phyloP scores from a whole-genome alignment of 306 rosid genomes.

The Astragalus membranaceus region DNA sequence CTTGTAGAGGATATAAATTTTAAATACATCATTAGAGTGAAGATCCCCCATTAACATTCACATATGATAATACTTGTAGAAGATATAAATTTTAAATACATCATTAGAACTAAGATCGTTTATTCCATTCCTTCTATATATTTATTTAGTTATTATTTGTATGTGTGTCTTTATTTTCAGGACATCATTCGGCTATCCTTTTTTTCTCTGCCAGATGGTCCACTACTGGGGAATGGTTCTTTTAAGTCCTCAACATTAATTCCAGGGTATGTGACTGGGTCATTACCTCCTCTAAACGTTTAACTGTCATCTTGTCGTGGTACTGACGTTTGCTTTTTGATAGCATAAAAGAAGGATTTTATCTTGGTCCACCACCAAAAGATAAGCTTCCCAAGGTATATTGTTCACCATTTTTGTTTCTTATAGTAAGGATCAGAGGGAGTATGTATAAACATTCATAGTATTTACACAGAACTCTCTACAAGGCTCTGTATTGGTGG shows the following conservation, averaged over 20 bases:
- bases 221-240: constrained; percentile 70
- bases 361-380: constrained; percentile 81
- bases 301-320: not conserved
- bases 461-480: constrained; percentile 49
- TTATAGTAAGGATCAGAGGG: too few relatives aligned
- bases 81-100: not conserved
- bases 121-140: constrained; percentile 14
- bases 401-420: not conserved
- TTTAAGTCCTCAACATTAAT: constrained; percentile 66
- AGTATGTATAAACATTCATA: not conserved
- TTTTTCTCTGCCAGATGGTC: constrained; percentile 91
- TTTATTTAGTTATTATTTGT: constrained; percentile 8
- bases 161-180: constrained; percentile 33
- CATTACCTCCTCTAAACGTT: constrained; percentile 22
- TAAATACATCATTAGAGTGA: not conserved
- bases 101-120: not conserved
- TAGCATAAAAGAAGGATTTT: constrained; percentile 85
- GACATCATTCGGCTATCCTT: constrained; percentile 63
- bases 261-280: constrained; percentile 65
- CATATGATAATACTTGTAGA: not conserved
- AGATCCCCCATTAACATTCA: not conserved
- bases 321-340: constrained; percentile 29
- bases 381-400: constrained; percentile 87
- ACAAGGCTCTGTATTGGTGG: constrained; percentile 78
- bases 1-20: not conserved